Base-by-base conservation (phyloP, 179 eudicot species). In the Drosera spatulata region DNA sequence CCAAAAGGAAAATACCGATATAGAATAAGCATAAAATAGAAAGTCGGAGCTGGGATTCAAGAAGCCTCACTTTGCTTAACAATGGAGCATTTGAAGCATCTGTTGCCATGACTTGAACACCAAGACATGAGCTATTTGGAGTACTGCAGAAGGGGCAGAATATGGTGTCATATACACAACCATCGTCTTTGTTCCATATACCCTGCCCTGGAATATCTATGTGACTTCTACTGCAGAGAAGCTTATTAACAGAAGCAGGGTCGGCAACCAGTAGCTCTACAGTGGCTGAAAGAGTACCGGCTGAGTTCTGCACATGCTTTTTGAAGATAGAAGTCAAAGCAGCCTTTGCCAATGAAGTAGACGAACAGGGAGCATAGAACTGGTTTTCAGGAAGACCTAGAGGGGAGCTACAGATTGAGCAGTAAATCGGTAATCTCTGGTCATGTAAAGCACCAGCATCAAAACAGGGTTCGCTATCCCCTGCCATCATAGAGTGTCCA, bases 151-250 rank as follows among this genome's bases (percentile, higher is more conserved):
- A 85, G 52, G 93, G 93, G 67, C 97, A 90, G 56, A 76, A 78
- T 10, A 89, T 55, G 9, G 78, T 59, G 61, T 70, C 73, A 63
- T 79, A 89, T 13, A 89, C 97, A 65, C 97, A 89, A 2, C 97
- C 97, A 75, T 89, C 95, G 73, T 84, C 97, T 66, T 65, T 75
- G 66, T 87, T 80, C 97, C 97, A 89, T 63, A 84, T 62, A 66
- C 95, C 97, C 71, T 84, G 82, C 55, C 77, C 84, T 49, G 73
- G 69, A 66, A 61, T 58, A 63, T 69, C 66, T 61, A 60, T 77
- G 56, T 4, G 53, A 70, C 50, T 68, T 67, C 60, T 71, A 49
- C 67, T 66, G 61, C 40, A 71, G 45, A 89, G 64, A 56, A 68
- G 77, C 48, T 65, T 66, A 76, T 86, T 78, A 48, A 89, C 74